Conservation (phyloP, 1,139 yeast species). For the Schizosaccharomyces versatilis region DNA sequence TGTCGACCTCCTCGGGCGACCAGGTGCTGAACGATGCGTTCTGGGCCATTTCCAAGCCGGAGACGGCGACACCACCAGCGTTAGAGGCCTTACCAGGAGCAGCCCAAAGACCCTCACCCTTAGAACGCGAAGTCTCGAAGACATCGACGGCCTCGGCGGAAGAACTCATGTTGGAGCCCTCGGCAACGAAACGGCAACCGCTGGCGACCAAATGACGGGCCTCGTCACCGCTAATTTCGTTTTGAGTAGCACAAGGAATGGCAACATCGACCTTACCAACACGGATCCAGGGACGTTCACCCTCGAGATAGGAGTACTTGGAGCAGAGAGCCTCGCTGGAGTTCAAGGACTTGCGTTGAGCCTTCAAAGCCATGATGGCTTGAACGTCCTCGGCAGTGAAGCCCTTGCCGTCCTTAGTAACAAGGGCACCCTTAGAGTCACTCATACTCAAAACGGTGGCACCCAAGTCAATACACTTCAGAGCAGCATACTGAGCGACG, state of each 20-base stretch:
- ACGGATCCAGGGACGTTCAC: slow-evolving; percentile 91
- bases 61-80: slow-evolving; percentile 98
- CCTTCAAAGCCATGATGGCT: slow-evolving; percentile 61
- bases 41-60: slow-evolving; percentile 98
- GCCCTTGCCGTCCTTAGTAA: slow-evolving; percentile 34
- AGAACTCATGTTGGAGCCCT: slow-evolving; percentile 98
- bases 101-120: slow-evolving; percentile 45
- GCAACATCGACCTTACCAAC: slow-evolving; percentile 89
- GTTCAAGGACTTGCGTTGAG: slow-evolving; percentile 55
- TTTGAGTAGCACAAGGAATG: slow-evolving; percentile 94
- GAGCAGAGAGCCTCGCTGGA: slow-evolving; percentile 26
- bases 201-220: slow-evolving; percentile 82
- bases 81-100: slow-evolving; percentile 99
- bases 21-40: slow-evolving; percentile 83
- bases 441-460: slow-evolving; percentile 84
- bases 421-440: slow-evolving; percentile 78
- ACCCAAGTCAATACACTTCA: slow-evolving; percentile 90
- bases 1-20: slow-evolving; percentile 77
- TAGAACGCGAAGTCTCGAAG: slow-evolving; percentile 40
- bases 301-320: slow-evolving; percentile 39
- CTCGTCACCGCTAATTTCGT: slow-evolving; percentile 91
- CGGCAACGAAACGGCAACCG: slow-evolving; percentile 86
- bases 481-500: slow-evolving; percentile 97
- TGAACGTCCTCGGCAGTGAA: slow-evolving; percentile 61
- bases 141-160: slow-evolving; percentile 90